Base-by-base conservation (phyloP, 2,329 filamentous ascomycete genomes). In the Parafenestella ontariensis region DNA sequence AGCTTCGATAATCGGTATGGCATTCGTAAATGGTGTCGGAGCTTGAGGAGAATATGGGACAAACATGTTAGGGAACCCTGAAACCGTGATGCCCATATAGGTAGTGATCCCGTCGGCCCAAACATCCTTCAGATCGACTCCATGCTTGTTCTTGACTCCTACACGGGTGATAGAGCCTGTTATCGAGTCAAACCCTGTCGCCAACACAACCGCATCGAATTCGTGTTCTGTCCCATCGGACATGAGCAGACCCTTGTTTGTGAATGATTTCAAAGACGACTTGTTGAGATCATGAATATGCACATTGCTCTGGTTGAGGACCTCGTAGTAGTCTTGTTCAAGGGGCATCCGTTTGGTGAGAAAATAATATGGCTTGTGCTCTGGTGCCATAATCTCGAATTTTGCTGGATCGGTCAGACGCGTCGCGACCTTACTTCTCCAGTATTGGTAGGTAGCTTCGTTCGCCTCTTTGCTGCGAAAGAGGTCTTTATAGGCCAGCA, bases 1-100 rank as follows among this genome's bases (percentile, higher is more conserved):
- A 5, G 7, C 9, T n/a, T 37, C 76, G 15, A 78, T 55, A 53
- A 74, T 77, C 13, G 69, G 74, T 1, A 77, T 75, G 3, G 76
- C 77, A 49, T 79, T 80, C 52, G 78, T 75, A 58, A 79, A 72
- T 5, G 77, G 72, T 1, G 77, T 80, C 0, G 77, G 78, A 2
- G 75, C 77, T 56, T 79, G 78, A 1, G 77, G 72, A 4, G 74
- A 73, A 57, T 79, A 79, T 5, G 78, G 64, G 62, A 76, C 72
- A 45, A 72, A 74, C 7, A 64, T 51, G 50, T 79, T 79, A 3
- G 72, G 72, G 48, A 71, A 73, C 3, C 70, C 72, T n/a, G 65
- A 54, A 45, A 72, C 65, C 44, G 71, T 74, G 58, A 77, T 77
- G 3, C 77, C 77, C 48, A 79, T 63, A 18, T 73, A 74, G 0